A percentile compares a stretch with the other conserved stretches of the same genome.
Evolutionary conservation across 2,329 filamentous ascomycete genomes (phyloP).

Genomic region (Fusarium robinianum): DNA sequence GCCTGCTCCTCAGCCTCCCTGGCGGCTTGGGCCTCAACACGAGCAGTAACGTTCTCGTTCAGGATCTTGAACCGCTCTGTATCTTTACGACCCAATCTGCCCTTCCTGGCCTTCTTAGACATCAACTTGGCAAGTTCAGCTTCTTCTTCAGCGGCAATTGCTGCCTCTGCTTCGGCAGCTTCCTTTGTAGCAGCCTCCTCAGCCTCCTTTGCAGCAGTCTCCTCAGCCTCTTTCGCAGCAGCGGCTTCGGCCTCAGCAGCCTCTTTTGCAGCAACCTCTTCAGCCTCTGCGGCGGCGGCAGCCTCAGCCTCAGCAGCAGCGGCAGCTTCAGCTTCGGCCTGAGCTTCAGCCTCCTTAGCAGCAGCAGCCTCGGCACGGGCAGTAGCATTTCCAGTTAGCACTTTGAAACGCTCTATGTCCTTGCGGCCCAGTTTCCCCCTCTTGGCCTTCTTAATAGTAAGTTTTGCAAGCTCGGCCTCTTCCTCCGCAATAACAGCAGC

Average conservation of each 20-base stretch:
- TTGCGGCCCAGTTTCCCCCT: constrained; percentile 31
- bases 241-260: constrained; percentile 37
- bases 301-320: constrained; percentile 35
- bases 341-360: constrained; percentile 10
- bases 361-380: constrained; percentile 10
- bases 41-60: too few species aligned
- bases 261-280: constrained; percentile 19
- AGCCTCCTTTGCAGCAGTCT: constrained; percentile 2
- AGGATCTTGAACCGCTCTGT: constrained; percentile 28
- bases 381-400: constrained; percentile 8
- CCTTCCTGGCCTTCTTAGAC: constrained; percentile 32
- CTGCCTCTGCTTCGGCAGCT: constrained; percentile 5
- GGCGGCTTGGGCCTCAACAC: too few species aligned
- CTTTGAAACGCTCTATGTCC: constrained; percentile 13
- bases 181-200: constrained; percentile 7
- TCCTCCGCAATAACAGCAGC: constrained; percentile 29
- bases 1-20: constrained; percentile 26
- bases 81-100: constrained; percentile 32
- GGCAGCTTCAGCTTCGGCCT: constrained; percentile 12
- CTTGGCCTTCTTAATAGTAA: constrained; percentile 43
- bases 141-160: constrained; percentile 19
- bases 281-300: constrained; percentile 25
- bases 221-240: constrained; percentile 3
- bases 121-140: constrained; percentile 23
- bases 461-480: constrained; percentile 47